A percentile compares a stretch with the other conserved stretches of the same genome.
Conservation (phyloP, 345 rosid genomes). For the Triadica sebifera region DNA sequence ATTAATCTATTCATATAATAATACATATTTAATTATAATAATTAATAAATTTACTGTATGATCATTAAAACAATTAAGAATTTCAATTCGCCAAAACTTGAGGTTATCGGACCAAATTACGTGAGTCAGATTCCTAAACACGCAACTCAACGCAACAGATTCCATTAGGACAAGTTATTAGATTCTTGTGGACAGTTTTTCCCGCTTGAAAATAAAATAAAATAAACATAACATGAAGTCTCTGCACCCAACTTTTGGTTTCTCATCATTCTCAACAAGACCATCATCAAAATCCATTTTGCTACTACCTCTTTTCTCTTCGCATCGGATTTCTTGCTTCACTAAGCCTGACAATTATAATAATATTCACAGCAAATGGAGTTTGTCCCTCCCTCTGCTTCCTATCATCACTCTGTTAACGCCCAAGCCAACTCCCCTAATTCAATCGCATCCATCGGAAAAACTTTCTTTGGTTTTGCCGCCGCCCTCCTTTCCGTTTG, state of each 20-base stretch:
- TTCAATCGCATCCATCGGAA: conserved; percentile 35
- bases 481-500: conserved; percentile 52
- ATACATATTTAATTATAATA: no score
- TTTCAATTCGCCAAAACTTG: no score
- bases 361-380: conserved; percentile 24
- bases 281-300: conserved; percentile 27
- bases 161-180: conserved; percentile 39
- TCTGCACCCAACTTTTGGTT: conserved; percentile 31
- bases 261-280: conserved; percentile 21
- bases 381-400: conserved; percentile 22
- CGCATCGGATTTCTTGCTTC: conserved; percentile 22
- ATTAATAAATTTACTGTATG: no score
- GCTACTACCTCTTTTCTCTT: conserved; percentile 16
- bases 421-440: conserved; percentile 17
- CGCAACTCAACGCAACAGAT: conserved; percentile 44
- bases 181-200: conserved; percentile 48
- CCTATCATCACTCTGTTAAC: conserved; percentile 8
- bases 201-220: neutral
- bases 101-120: no score
- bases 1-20: no score
- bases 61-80: no score
- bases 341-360: neutral
- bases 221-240: conserved; percentile 37
- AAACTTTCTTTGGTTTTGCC: conserved; percentile 50
- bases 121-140: conserved; percentile 12